These are phyloP conservation scores for Lichtheimia ornata DNA, from an alignment of 371 early-diverging fungal genomes.

Conservation along the genomic window DNA sequence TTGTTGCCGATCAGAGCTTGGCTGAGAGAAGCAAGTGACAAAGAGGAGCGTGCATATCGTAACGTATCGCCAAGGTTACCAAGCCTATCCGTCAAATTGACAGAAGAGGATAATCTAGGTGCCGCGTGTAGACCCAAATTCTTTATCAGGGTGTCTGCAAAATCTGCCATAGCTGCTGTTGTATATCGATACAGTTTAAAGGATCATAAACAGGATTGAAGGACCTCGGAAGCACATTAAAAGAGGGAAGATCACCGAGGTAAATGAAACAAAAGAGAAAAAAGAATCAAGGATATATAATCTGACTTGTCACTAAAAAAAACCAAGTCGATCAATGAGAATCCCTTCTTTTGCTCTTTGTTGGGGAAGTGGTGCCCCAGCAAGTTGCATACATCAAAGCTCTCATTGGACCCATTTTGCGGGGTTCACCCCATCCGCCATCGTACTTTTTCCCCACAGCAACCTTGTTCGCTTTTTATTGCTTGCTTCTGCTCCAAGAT, in stretches of 20 bases:
- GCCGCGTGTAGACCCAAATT: slow-evolving; percentile 22
- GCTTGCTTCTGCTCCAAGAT: neutral
- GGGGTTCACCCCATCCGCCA: slow-evolving; percentile 6
- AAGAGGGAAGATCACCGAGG: too few relatives aligned
- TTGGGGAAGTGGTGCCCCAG: slow-evolving; percentile 7
- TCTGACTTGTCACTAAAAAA: neutral
- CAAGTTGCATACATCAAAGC: neutral
- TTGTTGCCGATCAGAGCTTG: slow-evolving; percentile 17
- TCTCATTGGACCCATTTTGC: slow-evolving; percentile 6
- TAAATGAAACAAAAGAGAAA: slow-evolving; percentile 3
- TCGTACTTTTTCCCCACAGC: neutral
- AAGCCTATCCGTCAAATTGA: slow-evolving; percentile 18
- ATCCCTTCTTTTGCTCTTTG: neutral
- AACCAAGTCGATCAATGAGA: neutral
- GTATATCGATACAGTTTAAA: slow-evolving; percentile 3
- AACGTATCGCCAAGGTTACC: slow-evolving; percentile 21
- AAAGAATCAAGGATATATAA: neutral
- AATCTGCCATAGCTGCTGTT: slow-evolving; percentile 18
- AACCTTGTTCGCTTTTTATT: neutral
- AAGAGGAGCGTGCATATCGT: slow-evolving; percentile 24
- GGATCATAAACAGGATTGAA: slow-evolving; percentile 6
- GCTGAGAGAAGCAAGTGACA: slow-evolving; percentile 22
- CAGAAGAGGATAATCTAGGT: slow-evolving; percentile 16
- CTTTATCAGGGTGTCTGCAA: slow-evolving; percentile 26
- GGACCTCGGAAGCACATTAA: too few relatives aligned